Evolutionary conservation across 2,329 filamentous ascomycete genomes (phyloP).

Genomic region (Corniculantispora saksenae): DNA sequence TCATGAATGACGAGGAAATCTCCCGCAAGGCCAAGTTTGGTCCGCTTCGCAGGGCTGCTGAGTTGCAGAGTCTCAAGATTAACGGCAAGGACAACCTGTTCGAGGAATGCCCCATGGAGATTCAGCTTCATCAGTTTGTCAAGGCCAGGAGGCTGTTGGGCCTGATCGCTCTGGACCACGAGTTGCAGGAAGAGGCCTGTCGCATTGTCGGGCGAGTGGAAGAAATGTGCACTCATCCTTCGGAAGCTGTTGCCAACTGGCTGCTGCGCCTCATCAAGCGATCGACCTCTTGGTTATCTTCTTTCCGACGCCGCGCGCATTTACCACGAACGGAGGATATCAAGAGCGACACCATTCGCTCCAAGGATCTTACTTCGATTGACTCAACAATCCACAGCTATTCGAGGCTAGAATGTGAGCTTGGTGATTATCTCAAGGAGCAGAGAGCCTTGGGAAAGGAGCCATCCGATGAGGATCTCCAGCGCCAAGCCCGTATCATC

Average conservation of each 20-base stretch:
- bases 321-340: constrained; percentile 60
- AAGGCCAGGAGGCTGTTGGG: constrained; percentile 53
- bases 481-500: constrained; percentile 59
- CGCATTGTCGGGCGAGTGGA: constrained; percentile 60
- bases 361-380: constrained; percentile 55
- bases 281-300: constrained; percentile 55
- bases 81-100: constrained; percentile 61
- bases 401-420: constrained; percentile 55
- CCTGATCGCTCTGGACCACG: constrained; percentile 59
- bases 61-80: constrained; percentile 53
- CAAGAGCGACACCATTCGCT: constrained; percentile 47
- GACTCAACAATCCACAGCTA: constrained; percentile 63
- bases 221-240: constrained; percentile 49
- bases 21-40: constrained; percentile 48
- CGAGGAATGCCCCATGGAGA: constrained; percentile 57
- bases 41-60: constrained; percentile 46
- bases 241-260: constrained; percentile 56
- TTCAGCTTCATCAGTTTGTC: constrained; percentile 56
- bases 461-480: constrained; percentile 55
- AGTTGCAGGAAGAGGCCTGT: constrained; percentile 61
- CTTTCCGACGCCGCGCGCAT: constrained; percentile 57
- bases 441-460: constrained; percentile 48
- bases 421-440: constrained; percentile 52
- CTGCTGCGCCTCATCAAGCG: constrained; percentile 52
- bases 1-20: constrained; percentile 50